Evolutionary conservation across 148 eudicot genomes (phyloP).

Genomic region (Beta vulgaris): DNA sequence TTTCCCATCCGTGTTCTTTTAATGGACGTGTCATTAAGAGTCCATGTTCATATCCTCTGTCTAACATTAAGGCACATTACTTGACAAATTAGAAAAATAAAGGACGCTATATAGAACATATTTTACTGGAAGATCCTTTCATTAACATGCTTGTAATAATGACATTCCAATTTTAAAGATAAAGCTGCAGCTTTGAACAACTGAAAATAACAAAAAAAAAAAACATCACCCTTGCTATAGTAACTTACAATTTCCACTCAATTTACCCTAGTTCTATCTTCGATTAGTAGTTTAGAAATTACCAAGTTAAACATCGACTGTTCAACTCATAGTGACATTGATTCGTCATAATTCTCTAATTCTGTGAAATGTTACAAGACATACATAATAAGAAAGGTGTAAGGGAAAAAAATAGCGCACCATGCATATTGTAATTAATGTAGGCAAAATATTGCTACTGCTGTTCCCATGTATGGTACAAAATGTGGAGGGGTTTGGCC

Average conservation of each 20-base stretch:
- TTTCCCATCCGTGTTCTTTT: neutral
- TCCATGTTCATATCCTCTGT: slow-evolving; percentile 8
- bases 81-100: neutral
- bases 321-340: too few relatives aligned
- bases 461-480: slow-evolving; percentile 21
- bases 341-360: slow-evolving; percentile 4
- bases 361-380: neutral
- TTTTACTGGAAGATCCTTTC: neutral
- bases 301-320: too few relatives aligned
- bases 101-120: neutral
- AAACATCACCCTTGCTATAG: neutral
- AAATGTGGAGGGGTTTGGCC: slow-evolving; percentile 17
- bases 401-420: neutral
- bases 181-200: neutral
- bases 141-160: slow-evolving; percentile 17
- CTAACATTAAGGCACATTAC: slow-evolving; percentile 3
- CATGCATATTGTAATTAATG: slow-evolving; percentile 13
- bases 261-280: neutral
- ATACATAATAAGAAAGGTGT: neutral
- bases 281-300: neutral
- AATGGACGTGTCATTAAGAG: neutral
- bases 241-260: neutral
- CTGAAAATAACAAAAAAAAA: neutral
- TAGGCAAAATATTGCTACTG: slow-evolving; percentile 15
- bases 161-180: neutral